Evolutionary conservation across 2,329 filamentous ascomycete species (phyloP).

Genomic region (Aureobasidium lini): DNA sequence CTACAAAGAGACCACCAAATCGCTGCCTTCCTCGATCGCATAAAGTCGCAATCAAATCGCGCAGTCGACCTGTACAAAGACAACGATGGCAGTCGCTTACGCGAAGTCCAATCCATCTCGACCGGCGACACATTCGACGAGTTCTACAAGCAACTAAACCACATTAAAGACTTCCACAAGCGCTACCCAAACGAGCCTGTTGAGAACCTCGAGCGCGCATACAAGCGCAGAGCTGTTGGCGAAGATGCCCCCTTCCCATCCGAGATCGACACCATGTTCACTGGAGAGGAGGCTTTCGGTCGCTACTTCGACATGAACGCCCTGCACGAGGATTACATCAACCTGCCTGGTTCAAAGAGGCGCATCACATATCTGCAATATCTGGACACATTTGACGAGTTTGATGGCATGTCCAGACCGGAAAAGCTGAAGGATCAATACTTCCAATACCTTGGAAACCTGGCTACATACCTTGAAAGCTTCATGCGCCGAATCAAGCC

Average conservation of each 20-base stretch:
- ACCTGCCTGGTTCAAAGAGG: conserved; percentile 72
- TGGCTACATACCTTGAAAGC: conserved; percentile 76
- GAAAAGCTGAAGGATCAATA: conserved; percentile 92
- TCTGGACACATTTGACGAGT: conserved; percentile 82
- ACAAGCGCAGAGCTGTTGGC: conserved; percentile 62
- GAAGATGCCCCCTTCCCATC: conserved; percentile 52
- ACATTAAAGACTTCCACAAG: conserved; percentile 80
- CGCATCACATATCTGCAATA: conserved; percentile 87
- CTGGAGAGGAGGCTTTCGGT: conserved; percentile 88
- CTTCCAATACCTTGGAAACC: conserved; percentile 75
- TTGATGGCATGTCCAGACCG: conserved; percentile 66
- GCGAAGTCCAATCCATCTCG: conserved; percentile 77
- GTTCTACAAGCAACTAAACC: conserved; percentile 77
- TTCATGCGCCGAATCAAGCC: conserved; percentile 82
- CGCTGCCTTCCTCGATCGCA: conserved; percentile 74
- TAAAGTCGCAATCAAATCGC: conserved; percentile 75
- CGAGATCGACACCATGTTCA: conserved; percentile 85
- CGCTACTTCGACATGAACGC: conserved; percentile 84
- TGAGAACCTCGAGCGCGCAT: conserved; percentile 89
- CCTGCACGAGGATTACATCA: conserved; percentile 81
- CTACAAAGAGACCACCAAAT: conserved; percentile 90
- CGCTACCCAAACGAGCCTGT: conserved; percentile 90
- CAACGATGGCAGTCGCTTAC: conserved; percentile 59
- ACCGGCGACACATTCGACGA: conserved; percentile 81
- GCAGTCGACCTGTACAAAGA: conserved; percentile 81